phyloP scores from a whole-genome alignment of 2,329 filamentous ascomycete genomes.

The Diaporthe nobilis region DNA sequence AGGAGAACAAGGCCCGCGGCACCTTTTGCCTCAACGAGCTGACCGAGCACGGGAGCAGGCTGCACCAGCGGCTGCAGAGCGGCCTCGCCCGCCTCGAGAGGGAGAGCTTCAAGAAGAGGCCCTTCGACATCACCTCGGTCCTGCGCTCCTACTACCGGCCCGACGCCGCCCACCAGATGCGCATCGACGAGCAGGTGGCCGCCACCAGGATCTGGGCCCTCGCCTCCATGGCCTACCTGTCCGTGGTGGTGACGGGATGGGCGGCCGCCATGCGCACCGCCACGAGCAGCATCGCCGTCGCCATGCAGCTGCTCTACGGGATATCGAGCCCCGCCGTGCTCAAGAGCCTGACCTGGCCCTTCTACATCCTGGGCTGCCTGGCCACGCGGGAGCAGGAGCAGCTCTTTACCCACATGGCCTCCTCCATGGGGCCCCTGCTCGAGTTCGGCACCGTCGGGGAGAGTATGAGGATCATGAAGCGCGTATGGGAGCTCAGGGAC shows the following conservation, averaged over 20 bases:
- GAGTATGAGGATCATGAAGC: conserved; percentile 44
- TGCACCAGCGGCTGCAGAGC: conserved; percentile 42
- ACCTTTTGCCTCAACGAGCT: conserved; percentile 54
- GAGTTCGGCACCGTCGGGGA: conserved; percentile 48
- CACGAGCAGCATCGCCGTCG: conserved; percentile 43
- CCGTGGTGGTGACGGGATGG: conserved; percentile 46
- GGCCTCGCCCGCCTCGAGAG: conserved; percentile 40
- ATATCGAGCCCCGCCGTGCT: conserved; percentile 45
- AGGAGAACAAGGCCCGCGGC: conserved; percentile 56
- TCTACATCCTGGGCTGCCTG: conserved; percentile 49
- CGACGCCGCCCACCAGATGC: conserved; percentile 34
- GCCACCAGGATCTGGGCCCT: conserved; percentile 49
- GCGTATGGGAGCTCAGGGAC: conserved; percentile 46
- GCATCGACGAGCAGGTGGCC: conserved; percentile 42
- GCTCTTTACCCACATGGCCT: conserved; percentile 45
- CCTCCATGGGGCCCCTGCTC: conserved; percentile 45
- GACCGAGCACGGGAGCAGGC: conserved; percentile 37
- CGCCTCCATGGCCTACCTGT: conserved; percentile 47
- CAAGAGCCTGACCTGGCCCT: conserved; percentile 48
- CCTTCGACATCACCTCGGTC: conserved; percentile 41
- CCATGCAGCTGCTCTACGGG: conserved; percentile 43
- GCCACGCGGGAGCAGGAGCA: conserved; percentile 44
- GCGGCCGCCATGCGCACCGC: conserved; percentile 45
- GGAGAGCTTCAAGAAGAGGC: conserved; percentile 42
- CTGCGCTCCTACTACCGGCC: conserved; percentile 36